A percentile compares a stretch with the other conserved stretches of the same genome.
Conservation (phyloP, 192 early-diverging fungal genomes). For the Coemansia sp. region DNA sequence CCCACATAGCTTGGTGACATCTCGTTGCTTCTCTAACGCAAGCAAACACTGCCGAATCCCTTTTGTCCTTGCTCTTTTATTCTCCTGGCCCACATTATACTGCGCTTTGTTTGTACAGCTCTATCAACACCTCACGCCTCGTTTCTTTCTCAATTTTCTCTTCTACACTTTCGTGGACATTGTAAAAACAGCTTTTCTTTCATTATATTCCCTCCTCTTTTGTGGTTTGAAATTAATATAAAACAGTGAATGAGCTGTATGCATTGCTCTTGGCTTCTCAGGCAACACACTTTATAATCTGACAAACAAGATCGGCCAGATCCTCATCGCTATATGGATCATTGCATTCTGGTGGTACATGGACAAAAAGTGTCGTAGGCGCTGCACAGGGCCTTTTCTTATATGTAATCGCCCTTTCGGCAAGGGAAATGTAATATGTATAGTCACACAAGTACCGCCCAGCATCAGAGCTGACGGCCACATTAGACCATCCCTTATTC, state of each 20-base stretch:
- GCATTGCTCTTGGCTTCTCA: background rate
- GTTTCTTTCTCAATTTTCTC: background rate
- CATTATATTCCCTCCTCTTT: background rate
- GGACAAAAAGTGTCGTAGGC: conserved; percentile 53
- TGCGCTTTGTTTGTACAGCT: background rate
- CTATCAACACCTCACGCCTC: background rate
- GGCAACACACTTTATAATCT: conserved; percentile 21
- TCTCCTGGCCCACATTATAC: background rate
- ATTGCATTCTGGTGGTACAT: conserved; percentile 42
- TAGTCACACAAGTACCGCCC: conserved; percentile 64
- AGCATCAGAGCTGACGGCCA: conserved; percentile 50
- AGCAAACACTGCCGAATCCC: background rate
- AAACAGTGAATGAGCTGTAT: background rate
- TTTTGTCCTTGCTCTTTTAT: background rate
- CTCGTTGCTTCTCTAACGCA: background rate
- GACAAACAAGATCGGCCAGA: conserved; percentile 36
- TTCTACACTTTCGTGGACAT: background rate
- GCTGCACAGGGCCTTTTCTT: conserved; percentile 6
- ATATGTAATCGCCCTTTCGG: conserved; percentile 24
- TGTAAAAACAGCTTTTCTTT: background rate
- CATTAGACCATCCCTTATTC: conserved; percentile 41
- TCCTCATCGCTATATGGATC: conserved; percentile 37
- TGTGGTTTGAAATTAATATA: too few species aligned
- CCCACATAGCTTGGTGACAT: conserved; percentile 17
- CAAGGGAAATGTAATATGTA: conserved; percentile 60